Percentiles rank a stretch among this genome's conserved stretches.
These are phyloP conservation scores for Salix dunnii DNA, from an alignment of 345 rosid genomes.

Conservation along the genomic window DNA sequence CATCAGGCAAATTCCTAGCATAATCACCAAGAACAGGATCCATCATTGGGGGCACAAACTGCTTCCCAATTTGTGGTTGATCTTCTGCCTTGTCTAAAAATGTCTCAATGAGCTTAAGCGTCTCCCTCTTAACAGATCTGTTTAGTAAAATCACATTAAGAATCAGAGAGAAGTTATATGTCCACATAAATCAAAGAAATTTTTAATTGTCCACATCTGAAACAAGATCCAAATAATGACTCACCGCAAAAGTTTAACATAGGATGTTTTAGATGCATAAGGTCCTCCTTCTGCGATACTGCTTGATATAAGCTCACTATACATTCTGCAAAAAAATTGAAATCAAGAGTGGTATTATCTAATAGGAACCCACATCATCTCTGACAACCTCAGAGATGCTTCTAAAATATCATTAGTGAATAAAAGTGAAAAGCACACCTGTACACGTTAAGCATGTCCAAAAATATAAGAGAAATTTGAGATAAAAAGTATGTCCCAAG, in stretches of 20 bases:
- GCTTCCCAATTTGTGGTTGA: conserved; percentile 94
- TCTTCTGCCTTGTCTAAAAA: conserved; percentile 99
- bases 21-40: conserved; percentile 96
- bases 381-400: neutral
- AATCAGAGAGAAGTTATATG: neutral
- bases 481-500: conserved; percentile 86
- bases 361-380: neutral
- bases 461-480: conserved; percentile 81
- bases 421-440: conserved; percentile 45
- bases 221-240: conserved; percentile 15
- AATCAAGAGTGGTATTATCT: neutral
- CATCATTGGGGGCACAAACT: conserved; percentile 99
- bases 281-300: conserved; percentile 95
- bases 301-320: conserved; percentile 96
- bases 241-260: conserved; percentile 87
- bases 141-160: conserved; percentile 17
- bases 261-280: conserved; percentile 79
- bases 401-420: neutral
- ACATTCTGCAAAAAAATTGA: conserved; percentile 62
- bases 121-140: conserved; percentile 99
- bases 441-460: conserved; percentile 99
- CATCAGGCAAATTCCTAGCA: conserved; percentile 97
- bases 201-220: neutral
- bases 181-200: neutral
- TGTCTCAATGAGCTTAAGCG: conserved; percentile 94